A percentile compares a stretch with the other conserved stretches of the same genome.
These are phyloP conservation scores for Leishmania tarentolae DNA, from an alignment of 208 protist species.

Conservation along the genomic window DNA sequence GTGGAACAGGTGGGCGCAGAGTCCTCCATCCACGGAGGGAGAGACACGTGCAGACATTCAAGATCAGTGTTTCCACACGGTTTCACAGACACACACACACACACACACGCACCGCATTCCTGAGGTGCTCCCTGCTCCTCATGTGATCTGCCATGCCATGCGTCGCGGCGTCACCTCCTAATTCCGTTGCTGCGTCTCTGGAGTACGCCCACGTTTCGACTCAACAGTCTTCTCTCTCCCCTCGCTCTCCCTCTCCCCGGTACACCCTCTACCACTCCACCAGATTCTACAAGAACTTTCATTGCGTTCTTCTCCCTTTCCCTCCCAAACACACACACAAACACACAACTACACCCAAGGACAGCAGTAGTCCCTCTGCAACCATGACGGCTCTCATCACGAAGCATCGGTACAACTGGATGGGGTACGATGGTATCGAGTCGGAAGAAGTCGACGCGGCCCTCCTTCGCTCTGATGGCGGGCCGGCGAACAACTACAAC, in stretches of 20 bases:
- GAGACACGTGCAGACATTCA: neutral
- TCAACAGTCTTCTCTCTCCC: neutral
- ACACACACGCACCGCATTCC: neutral
- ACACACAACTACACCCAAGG: neutral
- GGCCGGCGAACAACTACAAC: conserved; percentile 47
- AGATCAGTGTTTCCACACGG: neutral
- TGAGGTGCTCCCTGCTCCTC: neutral
- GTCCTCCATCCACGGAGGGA: neutral
- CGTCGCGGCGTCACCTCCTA: neutral
- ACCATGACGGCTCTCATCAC: conserved; percentile 51
- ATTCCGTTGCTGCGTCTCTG: neutral
- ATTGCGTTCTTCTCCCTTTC: neutral
- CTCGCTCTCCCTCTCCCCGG: neutral
- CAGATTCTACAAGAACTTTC: neutral
- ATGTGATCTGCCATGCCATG: neutral
- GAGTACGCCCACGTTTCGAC: neutral
- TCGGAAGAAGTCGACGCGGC: conserved; percentile 48
- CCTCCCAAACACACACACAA: neutral
- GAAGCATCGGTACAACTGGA: conserved; percentile 88
- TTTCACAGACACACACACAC: neutral
- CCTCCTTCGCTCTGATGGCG: conserved; percentile 39
- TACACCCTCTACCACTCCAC: neutral
- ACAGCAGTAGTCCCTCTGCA: neutral
- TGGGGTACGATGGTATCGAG: conserved; percentile 84
- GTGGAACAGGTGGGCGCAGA: neutral